Evolutionary conservation across 306 rosid genomes (phyloP).

Genomic region (Lathyrus oleraceus): DNA sequence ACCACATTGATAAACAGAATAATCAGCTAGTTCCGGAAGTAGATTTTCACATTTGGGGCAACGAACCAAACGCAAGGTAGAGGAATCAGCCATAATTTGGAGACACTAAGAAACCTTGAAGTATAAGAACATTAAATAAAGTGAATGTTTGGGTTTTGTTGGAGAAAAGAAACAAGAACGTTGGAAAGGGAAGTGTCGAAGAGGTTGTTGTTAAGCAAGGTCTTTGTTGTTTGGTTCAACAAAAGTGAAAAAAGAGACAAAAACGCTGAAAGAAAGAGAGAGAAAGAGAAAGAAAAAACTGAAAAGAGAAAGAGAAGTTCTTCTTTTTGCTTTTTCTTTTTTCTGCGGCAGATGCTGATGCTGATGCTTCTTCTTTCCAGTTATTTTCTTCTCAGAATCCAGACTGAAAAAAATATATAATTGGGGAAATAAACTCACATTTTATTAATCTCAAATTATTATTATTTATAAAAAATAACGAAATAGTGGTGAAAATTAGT

Average conservation of each 20-base stretch:
- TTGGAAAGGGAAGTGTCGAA: no score
- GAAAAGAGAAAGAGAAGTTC: slow-evolving; percentile 26
- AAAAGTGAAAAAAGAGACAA: neutral
- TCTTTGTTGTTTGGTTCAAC: neutral
- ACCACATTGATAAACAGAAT: slow-evolving; percentile 89
- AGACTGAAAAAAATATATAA: no score
- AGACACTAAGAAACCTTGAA: neutral
- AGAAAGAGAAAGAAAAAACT: neutral
- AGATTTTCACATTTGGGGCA: slow-evolving; percentile 97
- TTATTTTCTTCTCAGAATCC: neutral
- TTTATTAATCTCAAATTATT: neutral
- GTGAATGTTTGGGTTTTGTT: slow-evolving; percentile 43
- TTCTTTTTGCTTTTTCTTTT: slow-evolving; percentile 41
- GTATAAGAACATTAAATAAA: slow-evolving; percentile 27
- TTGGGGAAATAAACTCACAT: no score
- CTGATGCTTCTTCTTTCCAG: slow-evolving; percentile 1
- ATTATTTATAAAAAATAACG: neutral
- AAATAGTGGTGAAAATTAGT: neutral
- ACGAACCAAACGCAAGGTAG: slow-evolving; percentile 69
- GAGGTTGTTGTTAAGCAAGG: slow-evolving; percentile 2
- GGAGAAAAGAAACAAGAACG: slow-evolving; percentile 33
- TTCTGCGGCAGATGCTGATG: neutral
- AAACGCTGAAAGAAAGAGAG: slow-evolving; percentile 6
- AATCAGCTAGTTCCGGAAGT: slow-evolving; percentile 84
- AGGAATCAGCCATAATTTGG: slow-evolving; percentile 59